phyloP scores from a whole-genome alignment of 2,329 filamentous ascomycete species.

The Colletotrichum lindemuthianum region DNA sequence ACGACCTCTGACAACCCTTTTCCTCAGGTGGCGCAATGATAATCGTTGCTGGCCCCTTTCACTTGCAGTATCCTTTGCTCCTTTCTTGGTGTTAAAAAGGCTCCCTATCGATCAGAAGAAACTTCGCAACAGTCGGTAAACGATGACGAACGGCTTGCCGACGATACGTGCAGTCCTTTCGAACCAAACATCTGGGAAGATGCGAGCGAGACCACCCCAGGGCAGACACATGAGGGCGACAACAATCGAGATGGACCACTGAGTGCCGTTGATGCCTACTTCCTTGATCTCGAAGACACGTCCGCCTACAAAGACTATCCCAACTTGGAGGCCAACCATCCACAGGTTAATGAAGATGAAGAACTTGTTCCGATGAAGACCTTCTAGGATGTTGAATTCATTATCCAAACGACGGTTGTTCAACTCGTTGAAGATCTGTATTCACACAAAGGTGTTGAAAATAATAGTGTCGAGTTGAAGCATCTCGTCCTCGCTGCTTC shows the following conservation, averaged over 20 bases:
- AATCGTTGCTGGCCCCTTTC: slow-evolving; percentile 14
- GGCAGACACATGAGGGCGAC: slow-evolving; percentile 59
- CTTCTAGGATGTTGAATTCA: slow-evolving; percentile 69
- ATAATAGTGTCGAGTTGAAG: slow-evolving; percentile 72
- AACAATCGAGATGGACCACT: slow-evolving; percentile 64
- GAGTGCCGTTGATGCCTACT: slow-evolving; percentile 52
- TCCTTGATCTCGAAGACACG: slow-evolving; percentile 53
- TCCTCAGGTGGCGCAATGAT: slow-evolving; percentile 17
- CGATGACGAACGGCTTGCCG: slow-evolving; percentile 16
- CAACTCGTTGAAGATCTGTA: slow-evolving; percentile 78
- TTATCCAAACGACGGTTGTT: slow-evolving; percentile 73
- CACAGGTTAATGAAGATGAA: slow-evolving; percentile 66
- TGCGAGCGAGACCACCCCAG: slow-evolving; percentile 58
- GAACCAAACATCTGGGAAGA: slow-evolving; percentile 56
- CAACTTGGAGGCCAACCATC: slow-evolving; percentile 66
- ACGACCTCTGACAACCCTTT: not conserved
- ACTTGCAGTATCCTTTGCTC: not conserved
- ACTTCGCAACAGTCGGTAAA: slow-evolving; percentile 3
- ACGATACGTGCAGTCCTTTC: slow-evolving; percentile 13
- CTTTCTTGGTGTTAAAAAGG: slow-evolving; percentile 16
- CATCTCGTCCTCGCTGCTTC: slow-evolving; percentile 14
- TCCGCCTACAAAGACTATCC: slow-evolving; percentile 68
- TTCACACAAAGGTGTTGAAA: slow-evolving; percentile 89
- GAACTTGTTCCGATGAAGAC: slow-evolving; percentile 64
- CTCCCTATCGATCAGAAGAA: slow-evolving; percentile 19